Base-by-base conservation (phyloP, 352 stramenopile genomes). In the Phytopythium mirpurense region DNA sequence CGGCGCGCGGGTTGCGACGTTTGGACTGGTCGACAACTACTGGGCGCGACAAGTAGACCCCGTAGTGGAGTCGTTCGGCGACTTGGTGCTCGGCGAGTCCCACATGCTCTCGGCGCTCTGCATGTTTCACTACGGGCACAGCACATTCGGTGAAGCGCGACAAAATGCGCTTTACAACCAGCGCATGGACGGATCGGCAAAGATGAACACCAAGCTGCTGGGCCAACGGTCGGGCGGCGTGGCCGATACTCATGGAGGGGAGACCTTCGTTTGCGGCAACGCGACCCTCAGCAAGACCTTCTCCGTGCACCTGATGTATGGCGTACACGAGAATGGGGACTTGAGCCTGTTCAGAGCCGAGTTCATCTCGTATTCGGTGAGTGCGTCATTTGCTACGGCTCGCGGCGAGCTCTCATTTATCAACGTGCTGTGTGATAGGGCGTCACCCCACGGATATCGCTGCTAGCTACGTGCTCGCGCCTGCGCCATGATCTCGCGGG, bases 21-120 rank as follows among this genome's bases (percentile, higher is more conserved):
- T 78, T 56, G 68, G 68, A 10, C 37, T 78, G 38, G 52, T 74
- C 19, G 60, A 70, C 41, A 64, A 68, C 53, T 72, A 59, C 59
- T 78, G 75, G 72, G 36, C 68, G 65, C 35, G 60, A 74, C 36
- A 60, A 40, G 1, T 56, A 55, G 29, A 46, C 26, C 65, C 65
- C 8, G 21, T 26, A 5, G 36, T 57, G 24, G 58, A 60, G 2
- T 78, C 65, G 27, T 69, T 93, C 29, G 60, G 65, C 10, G 79
- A 90, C 44, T 63, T 67, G 0, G 71, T 93, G 19, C 42, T 91
- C n/a, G 74, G 80, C 19, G 78, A 90, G 62, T 49, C 23, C 19
- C 88, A 84, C n/a, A 72, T 90, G 21, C 70, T 89, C 53, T 65
- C 83, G 26, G 79, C 78, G 24, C 53, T 93, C 12, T 85, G 71